These are phyloP conservation scores for Beauveria pseudobassiana DNA, from an alignment of 2,329 filamentous ascomycete species.

Conservation along the genomic window DNA sequence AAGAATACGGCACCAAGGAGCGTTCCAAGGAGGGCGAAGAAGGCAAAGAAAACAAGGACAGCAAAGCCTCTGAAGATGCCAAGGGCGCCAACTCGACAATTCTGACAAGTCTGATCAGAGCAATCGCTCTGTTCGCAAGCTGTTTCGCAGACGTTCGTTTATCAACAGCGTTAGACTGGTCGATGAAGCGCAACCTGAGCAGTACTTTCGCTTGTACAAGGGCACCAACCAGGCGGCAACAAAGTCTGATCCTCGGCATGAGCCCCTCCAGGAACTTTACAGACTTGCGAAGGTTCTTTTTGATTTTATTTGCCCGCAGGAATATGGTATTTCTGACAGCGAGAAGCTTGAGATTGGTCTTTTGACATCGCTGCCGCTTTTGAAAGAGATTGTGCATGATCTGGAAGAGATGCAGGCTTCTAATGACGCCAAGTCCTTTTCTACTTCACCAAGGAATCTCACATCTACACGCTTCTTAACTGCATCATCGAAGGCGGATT, in stretches of 20 bases:
- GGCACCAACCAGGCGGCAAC: slow-evolving; percentile 60
- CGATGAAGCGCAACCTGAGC: slow-evolving; percentile 54
- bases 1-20: slow-evolving; percentile 47
- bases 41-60: slow-evolving; percentile 35
- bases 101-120: slow-evolving; percentile 34
- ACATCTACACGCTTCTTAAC: slow-evolving; percentile 96
- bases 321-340: slow-evolving; percentile 90
- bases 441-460: slow-evolving; percentile 98
- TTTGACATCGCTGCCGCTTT: slow-evolving; percentile 81
- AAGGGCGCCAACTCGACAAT: slow-evolving; percentile 22
- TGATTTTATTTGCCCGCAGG: slow-evolving; percentile 96
- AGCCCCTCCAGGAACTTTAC: slow-evolving; percentile 87
- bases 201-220: slow-evolving; percentile 87
- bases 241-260: slow-evolving; percentile 76
- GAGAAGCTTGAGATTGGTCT: slow-evolving; percentile 99
- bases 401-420: slow-evolving; percentile 96
- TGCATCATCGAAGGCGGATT: slow-evolving; percentile 93
- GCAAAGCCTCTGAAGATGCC: slow-evolving; percentile 24
- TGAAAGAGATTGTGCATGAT: slow-evolving; percentile 95
- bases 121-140: slow-evolving; percentile 29
- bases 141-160: slow-evolving; percentile 56
- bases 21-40: slow-evolving; percentile 32
- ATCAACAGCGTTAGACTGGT: slow-evolving; percentile 46
- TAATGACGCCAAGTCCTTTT: slow-evolving; percentile 92
- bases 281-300: slow-evolving; percentile 91